phyloP scores from a whole-genome alignment of 2,329 filamentous ascomycete genomes.

The Phyllosticta citribraziliensis region DNA sequence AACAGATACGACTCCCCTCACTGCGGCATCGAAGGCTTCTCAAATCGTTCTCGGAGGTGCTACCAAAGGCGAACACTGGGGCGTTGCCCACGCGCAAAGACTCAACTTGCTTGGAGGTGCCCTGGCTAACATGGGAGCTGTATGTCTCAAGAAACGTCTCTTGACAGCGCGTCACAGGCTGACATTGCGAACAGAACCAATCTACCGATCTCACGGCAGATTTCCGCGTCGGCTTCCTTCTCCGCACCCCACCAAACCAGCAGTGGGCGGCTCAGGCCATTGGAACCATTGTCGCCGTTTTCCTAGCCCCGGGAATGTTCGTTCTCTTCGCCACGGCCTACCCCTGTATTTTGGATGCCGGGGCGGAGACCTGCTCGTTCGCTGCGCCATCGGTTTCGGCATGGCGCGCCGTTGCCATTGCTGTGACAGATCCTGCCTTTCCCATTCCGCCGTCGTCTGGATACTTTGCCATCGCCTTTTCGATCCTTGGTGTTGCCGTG shows the following conservation, averaged over 20 bases:
- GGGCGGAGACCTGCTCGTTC: conserved; percentile 47
- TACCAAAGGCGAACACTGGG: conserved; percentile 45
- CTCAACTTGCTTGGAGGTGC: conserved; percentile 57
- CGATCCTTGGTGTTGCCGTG: conserved; percentile 41
- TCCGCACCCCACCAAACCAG: conserved; percentile 53
- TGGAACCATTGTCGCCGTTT: conserved; percentile 54
- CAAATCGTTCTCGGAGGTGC: conserved; percentile 59
- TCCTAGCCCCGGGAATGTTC: conserved; percentile 57
- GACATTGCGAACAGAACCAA: conserved; percentile 17
- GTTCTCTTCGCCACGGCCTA: conserved; percentile 59
- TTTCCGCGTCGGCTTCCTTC: conserved; percentile 59
- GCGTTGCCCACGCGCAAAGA: conserved; percentile 44
- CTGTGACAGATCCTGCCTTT: conserved; percentile 48
- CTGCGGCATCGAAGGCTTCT: conserved; percentile 57
- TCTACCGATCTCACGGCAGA: conserved; percentile 33
- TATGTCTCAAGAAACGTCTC: background rate
- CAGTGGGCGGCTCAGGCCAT: conserved; percentile 58
- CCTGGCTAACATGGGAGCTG: conserved; percentile 29
- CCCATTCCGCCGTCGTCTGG: conserved; percentile 46
- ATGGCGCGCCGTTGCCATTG: conserved; percentile 56
- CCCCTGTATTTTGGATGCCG: conserved; percentile 51
- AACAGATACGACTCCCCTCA: conserved; percentile 52
- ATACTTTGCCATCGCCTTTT: conserved; percentile 49
- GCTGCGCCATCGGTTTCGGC: conserved; percentile 53
- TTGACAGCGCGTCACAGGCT: background rate